These are phyloP conservation scores for Neonectria faginata DNA, from an alignment of 2,329 filamentous ascomycete species.

Conservation along the genomic window DNA sequence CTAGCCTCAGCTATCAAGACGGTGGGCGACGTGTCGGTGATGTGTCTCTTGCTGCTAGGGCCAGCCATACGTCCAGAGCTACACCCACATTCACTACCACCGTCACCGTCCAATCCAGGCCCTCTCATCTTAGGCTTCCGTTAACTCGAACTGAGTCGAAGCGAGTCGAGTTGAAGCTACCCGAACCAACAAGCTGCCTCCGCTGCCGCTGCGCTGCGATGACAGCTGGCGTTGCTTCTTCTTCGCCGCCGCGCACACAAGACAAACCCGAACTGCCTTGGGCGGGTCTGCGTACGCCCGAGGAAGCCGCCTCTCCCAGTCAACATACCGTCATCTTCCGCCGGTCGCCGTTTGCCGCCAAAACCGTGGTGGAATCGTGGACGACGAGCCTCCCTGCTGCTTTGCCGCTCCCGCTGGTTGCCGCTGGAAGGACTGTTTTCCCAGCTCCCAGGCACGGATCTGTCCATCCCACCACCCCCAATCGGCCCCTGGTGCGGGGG, in stretches of 20 bases:
- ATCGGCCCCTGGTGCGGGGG: conserved; percentile 39
- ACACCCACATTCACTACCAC: conserved; percentile 26
- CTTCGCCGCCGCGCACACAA: conserved; percentile 26
- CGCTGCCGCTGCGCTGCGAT: conserved; percentile 24
- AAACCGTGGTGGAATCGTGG: conserved; percentile 8
- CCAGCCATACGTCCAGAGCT: conserved; percentile 11
- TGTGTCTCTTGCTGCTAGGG: conserved; percentile 22
- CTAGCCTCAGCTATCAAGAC: conserved; percentile 18
- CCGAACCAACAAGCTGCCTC: conserved; percentile 14
- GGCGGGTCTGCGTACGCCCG: conserved; percentile 14
- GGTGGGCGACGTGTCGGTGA: conserved; percentile 27
- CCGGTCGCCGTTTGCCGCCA: conserved; percentile 18
- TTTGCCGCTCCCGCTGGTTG: conserved; percentile 9
- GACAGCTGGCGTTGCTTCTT: conserved; percentile 40
- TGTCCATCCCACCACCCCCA: conserved; percentile 22
- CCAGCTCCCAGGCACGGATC: conserved; percentile 24
- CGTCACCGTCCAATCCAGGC: conserved; percentile 24
- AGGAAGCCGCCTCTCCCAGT: not conserved
- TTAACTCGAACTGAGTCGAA: conserved; percentile 26
- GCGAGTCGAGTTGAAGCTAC: conserved; percentile 16
- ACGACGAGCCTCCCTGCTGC: conserved; percentile 8
- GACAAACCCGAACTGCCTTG: conserved; percentile 26
- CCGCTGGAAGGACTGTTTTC: conserved; percentile 11
- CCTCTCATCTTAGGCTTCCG: conserved; percentile 27
- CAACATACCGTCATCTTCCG: conserved; percentile 13